A percentile compares a stretch with the other conserved stretches of the same genome.
phyloP scores from a whole-genome alignment of 2,329 filamentous ascomycete genomes.

The Nemania serpens region DNA sequence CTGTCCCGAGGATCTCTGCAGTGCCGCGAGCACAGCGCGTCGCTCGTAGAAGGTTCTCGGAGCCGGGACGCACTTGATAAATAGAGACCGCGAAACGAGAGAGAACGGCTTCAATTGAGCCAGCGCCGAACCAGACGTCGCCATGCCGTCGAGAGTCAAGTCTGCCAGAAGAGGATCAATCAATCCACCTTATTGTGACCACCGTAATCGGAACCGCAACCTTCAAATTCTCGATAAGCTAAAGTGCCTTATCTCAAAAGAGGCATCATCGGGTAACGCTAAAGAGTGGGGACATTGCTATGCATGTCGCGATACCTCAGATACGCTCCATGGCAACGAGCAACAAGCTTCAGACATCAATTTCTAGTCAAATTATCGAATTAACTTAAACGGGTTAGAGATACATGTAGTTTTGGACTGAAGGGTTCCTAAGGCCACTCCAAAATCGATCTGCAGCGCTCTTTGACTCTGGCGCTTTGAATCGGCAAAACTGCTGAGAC shows the following conservation, averaged over 20 bases:
- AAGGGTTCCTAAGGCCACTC: no score
- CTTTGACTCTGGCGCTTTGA: no score
- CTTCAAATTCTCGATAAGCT: background rate
- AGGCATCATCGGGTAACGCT: no score
- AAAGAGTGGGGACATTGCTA: background rate
- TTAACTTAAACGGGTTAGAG: no score
- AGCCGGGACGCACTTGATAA: conserved; percentile 56
- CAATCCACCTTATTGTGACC: background rate
- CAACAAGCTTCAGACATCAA: no score
- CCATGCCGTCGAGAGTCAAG: conserved; percentile 28
- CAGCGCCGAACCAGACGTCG: conserved; percentile 32
- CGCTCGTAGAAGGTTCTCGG: conserved; percentile 59
- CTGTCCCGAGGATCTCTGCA: conserved; percentile 44
- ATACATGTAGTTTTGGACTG: no score
- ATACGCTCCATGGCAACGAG: background rate
- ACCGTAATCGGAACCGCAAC: background rate
- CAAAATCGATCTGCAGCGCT: no score
- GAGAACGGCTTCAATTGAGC: conserved; percentile 39
- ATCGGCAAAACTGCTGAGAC: no score
- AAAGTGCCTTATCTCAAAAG: background rate
- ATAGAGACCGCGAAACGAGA: conserved; percentile 44
- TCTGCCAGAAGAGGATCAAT: background rate
- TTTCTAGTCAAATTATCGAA: no score
- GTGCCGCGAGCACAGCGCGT: conserved; percentile 56
- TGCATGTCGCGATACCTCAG: no score